These are phyloP conservation scores for Brassica juncea DNA, from an alignment of 345 rosid genomes.

Conservation along the genomic window DNA sequence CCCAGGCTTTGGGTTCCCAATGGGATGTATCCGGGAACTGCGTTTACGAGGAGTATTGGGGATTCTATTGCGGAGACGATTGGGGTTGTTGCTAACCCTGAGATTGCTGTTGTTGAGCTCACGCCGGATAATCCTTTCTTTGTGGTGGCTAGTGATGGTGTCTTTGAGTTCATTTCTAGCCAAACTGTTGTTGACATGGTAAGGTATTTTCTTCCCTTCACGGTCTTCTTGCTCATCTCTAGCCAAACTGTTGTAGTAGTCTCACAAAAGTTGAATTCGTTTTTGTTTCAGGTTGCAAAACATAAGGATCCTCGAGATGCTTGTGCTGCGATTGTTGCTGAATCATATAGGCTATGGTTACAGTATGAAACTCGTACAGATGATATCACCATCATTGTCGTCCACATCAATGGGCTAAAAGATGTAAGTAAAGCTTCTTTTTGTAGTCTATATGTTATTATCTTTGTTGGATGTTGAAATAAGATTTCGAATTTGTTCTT, in stretches of 20 bases:
- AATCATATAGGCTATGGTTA: conserved; percentile 97
- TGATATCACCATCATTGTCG: conserved; percentile 95
- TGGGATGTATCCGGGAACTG: conserved; percentile 99
- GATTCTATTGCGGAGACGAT: conserved; percentile 92
- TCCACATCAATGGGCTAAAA: conserved; percentile 75
- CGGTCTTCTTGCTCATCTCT: conserved; percentile 8
- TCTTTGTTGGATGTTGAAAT: conserved; percentile 22
- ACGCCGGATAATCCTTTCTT: conserved; percentile 82
- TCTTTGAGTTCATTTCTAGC: conserved; percentile 94
- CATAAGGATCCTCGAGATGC: conserved; percentile 98
- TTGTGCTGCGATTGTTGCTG: conserved; percentile 99
- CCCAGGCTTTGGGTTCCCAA: conserved; percentile 92
- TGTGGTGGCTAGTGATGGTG: conserved; percentile 98
- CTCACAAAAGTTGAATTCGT: background rate
- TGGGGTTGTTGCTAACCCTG: conserved; percentile 97
- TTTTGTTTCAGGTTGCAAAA: conserved; percentile 74
- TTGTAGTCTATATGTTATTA: conserved; percentile 21
- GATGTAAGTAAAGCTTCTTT: conserved; percentile 52
- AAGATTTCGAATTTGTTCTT: conserved; percentile 19
- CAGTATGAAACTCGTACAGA: conserved; percentile 99
- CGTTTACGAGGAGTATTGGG: conserved; percentile 94
- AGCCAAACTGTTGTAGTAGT: background rate
- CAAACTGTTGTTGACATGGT: conserved; percentile 98
- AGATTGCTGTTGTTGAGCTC: conserved; percentile 85
- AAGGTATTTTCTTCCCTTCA: conserved; percentile 53